Conservation (phyloP, 345 rosid species). For the Brassica rapa region DNA sequence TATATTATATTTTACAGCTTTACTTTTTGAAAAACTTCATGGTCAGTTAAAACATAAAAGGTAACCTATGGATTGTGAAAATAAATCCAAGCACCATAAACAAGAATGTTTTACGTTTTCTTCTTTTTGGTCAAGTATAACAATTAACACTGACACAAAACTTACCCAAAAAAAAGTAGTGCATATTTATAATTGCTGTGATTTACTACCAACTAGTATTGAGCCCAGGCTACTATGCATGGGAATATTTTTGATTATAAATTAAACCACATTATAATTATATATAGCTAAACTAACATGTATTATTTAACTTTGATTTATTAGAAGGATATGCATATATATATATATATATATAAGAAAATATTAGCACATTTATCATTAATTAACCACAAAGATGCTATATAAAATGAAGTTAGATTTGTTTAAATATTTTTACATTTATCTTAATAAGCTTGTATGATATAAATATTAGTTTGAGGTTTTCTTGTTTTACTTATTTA, state of each 20-base stretch:
- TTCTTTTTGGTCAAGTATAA: background rate
- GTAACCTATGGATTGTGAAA: background rate
- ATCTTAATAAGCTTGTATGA: too few species aligned
- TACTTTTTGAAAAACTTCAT: too few species aligned
- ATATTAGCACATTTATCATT: too few species aligned
- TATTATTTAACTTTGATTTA: too few species aligned
- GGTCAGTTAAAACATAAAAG: background rate
- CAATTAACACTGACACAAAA: background rate
- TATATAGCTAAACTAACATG: too few species aligned
- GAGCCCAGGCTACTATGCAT: constrained; percentile 34
- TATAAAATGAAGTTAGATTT: too few species aligned
- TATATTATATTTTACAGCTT: background rate
- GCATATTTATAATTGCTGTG: background rate
- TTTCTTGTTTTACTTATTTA: too few species aligned
- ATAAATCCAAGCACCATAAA: background rate
- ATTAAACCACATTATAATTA: constrained; percentile 19
- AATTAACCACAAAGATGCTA: too few species aligned
- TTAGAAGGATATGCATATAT: too few species aligned
- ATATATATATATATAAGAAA: too few species aligned
- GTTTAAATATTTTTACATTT: too few species aligned
- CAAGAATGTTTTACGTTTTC: background rate
- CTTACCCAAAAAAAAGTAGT: background rate
- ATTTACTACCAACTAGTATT: constrained; percentile 6
- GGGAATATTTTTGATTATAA: constrained; percentile 55
- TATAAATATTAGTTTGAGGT: too few species aligned